Base-by-base conservation (phyloP, 192 early-diverging fungal genomes). In the Backusella circina region DNA sequence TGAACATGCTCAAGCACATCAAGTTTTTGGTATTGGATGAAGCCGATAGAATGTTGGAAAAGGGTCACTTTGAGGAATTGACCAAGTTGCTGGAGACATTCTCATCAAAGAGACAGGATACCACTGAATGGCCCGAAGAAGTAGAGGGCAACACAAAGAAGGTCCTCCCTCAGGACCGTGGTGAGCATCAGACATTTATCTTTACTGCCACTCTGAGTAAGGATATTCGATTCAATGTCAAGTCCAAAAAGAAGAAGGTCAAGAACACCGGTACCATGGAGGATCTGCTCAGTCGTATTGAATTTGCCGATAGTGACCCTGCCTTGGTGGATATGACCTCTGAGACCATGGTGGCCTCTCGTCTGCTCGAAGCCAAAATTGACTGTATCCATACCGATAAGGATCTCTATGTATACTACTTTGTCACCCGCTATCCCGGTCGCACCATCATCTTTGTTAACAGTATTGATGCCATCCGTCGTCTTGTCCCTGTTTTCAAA, bases 391-490 rank as follows among this genome's bases (percentile, higher is more conserved):
- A 89, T 16, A 88, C 79, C 47, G 94, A 98, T 31, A 97, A 97
- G 85, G 94, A 95, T 80, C 64, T 89, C 9, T 91, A 91, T 71
- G 81, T 96, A 50, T 99, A 98, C 77, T 98, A 98, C 80, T 90
- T 98, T 80, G 77, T 95, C 26, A 87, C 87, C 9, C 87, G 92
- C 35, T 97, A 97, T 65, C 93, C 94, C 18, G 96, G 92, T 1
- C 93, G 95, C 50, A 97, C 95, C 5, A 84, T 99, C 21, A 89
- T 98, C 47, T 99, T 99, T 89, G 95, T 96, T 70, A 98, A 98
- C 88, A 93, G 91, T 78, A 99, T 99, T 67, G 95, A 97, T 78
- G 86, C 92, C 21, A 94, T 98, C 71, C 92, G 96, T 30, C 90
- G 97, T 41, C 86, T 98, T 73, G 86, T 94, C 15, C 94, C 96